Evolutionary conservation across 2,329 filamentous ascomycete species (phyloP).

Genomic region (Lasiodiplodia sp.): DNA sequence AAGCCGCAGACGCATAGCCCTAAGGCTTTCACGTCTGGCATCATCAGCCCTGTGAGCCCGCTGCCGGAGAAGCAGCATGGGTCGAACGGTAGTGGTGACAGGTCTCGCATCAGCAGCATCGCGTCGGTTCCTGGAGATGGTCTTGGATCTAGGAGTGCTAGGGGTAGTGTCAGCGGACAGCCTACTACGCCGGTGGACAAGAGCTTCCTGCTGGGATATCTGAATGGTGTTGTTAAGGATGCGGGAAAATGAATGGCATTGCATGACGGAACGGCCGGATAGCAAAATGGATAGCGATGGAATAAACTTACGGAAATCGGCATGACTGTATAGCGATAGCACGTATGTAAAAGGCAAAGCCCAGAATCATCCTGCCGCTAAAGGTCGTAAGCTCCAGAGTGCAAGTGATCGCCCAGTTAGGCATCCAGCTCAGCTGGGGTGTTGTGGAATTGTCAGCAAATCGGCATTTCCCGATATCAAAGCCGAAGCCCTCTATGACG

Average conservation of each 20-base stretch:
- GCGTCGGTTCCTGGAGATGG: slow-evolving; percentile 30
- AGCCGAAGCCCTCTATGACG: slow-evolving; percentile 23
- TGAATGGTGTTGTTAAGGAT: slow-evolving; percentile 64
- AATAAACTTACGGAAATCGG: neutral
- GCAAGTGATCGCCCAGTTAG: slow-evolving; percentile 4
- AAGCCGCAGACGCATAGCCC: slow-evolving; percentile 38
- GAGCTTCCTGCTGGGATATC: slow-evolving; percentile 77
- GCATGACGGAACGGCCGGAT: neutral
- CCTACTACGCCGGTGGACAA: slow-evolving; percentile 67
- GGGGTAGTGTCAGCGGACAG: slow-evolving; percentile 30
- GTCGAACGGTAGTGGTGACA: slow-evolving; percentile 29
- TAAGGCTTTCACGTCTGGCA: slow-evolving; percentile 41
- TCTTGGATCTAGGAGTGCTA: slow-evolving; percentile 1
- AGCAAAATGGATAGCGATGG: neutral
- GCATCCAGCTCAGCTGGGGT: neutral
- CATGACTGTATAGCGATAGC: slow-evolving; percentile 13
- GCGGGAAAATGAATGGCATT: slow-evolving; percentile 20
- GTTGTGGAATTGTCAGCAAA: slow-evolving; percentile 18
- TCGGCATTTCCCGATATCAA: slow-evolving; percentile 27
- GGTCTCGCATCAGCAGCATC: slow-evolving; percentile 46
- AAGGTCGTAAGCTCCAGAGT: neutral
- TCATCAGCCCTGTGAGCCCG: slow-evolving; percentile 49
- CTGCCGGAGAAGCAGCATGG: slow-evolving; percentile 39
- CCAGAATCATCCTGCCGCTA: neutral
- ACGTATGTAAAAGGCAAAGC: neutral